A percentile compares a stretch with the other conserved stretches of the same genome.
These are phyloP conservation scores for Ophiocordyceps polyrhachis-furcata DNA, from an alignment of 2,329 filamentous ascomycete genomes.

Conservation along the genomic window DNA sequence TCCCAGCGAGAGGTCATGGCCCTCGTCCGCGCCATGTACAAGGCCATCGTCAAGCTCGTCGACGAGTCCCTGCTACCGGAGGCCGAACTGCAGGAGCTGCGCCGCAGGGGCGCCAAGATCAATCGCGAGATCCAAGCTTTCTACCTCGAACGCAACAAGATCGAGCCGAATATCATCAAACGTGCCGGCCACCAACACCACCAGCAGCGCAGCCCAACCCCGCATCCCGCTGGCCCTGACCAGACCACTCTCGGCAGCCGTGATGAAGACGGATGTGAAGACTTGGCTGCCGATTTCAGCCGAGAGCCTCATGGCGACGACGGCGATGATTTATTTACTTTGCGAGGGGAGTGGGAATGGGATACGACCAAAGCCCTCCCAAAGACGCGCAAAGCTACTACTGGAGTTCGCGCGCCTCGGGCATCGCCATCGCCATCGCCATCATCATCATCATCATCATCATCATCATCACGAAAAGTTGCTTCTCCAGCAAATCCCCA, in stretches of 20 bases:
- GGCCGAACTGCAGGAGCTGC: constrained; percentile 14
- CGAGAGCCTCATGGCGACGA: not conserved
- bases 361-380: not conserved
- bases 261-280: not conserved
- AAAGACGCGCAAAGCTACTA: too few relatives aligned
- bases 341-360: not conserved
- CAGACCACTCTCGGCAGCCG: not conserved
- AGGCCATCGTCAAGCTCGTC: constrained; percentile 23
- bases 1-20: constrained; percentile 22
- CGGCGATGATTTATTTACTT: not conserved
- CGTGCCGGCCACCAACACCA: too few relatives aligned
- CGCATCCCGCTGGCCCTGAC: not conserved
- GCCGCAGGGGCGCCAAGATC: constrained; percentile 14
- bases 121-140: constrained; percentile 19
- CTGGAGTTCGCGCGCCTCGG: too few relatives aligned
- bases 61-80: constrained; percentile 20
- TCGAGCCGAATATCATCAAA: not conserved
- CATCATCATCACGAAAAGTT: too few relatives aligned
- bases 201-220: not conserved
- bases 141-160: constrained; percentile 15
- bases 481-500: too few relatives aligned
- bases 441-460: too few relatives aligned
- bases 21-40: constrained; percentile 26
- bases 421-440: too few relatives aligned
- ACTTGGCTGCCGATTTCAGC: not conserved